Evolutionary conservation across 2,329 filamentous ascomycete genomes (phyloP).

Genomic region (Aureobasidium namibiae): DNA sequence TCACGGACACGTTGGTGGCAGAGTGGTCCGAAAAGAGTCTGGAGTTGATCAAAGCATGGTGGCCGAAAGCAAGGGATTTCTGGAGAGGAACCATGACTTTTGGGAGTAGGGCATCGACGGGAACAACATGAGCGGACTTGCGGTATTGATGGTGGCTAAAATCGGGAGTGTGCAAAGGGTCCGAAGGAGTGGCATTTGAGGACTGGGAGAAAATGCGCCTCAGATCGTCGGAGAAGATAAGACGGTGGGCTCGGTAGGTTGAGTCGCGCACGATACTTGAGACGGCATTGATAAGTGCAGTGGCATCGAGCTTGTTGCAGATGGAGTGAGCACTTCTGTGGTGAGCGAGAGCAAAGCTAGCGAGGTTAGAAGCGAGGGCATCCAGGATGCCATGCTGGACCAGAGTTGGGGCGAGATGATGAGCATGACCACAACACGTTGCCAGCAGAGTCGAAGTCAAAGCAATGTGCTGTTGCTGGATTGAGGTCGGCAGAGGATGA

Average conservation of each 20-base stretch:
- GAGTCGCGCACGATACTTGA: conserved; percentile 71
- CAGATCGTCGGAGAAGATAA: conserved; percentile 39
- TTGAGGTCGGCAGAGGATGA: conserved; percentile 45
- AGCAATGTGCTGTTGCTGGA: conserved; percentile 53
- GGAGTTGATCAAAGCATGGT: conserved; percentile 10
- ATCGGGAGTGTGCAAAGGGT: background rate
- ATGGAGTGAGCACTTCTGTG: conserved; percentile 40
- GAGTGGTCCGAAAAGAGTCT: conserved; percentile 14
- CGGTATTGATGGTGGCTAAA: background rate
- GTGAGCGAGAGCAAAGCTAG: conserved; percentile 15
- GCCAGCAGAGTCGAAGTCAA: conserved; percentile 51
- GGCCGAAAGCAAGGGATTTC: conserved; percentile 14
- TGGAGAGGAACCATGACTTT: conserved; percentile 14
- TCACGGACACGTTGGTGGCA: conserved; percentile 31
- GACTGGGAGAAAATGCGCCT: conserved; percentile 22
- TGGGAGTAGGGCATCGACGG: conserved; percentile 13
- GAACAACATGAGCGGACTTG: background rate
- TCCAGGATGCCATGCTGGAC: conserved; percentile 69
- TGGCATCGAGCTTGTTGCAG: conserved; percentile 43
- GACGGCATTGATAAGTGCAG: conserved; percentile 65
- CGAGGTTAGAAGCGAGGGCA: conserved; percentile 65
- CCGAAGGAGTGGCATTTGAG: background rate
- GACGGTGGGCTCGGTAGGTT: conserved; percentile 63
- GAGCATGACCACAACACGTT: conserved; percentile 47
- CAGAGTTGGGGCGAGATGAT: conserved; percentile 36